phyloP scores from a whole-genome alignment of 306 rosid species.

The Prunus armeniaca region DNA sequence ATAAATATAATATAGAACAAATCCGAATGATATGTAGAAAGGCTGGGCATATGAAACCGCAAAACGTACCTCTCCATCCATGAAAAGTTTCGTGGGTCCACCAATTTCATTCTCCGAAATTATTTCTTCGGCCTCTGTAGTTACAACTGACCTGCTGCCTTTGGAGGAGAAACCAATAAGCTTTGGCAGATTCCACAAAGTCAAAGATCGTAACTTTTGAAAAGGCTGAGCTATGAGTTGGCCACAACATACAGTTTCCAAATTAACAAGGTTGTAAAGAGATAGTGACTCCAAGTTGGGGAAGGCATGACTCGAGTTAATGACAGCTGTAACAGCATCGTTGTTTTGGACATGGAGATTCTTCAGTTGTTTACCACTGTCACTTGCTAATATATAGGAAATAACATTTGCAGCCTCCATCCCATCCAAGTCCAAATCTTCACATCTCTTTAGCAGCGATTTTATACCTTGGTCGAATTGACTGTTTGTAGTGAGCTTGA shows the following conservation, averaged over 20 bases:
- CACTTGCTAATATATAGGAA: slow-evolving; percentile 23
- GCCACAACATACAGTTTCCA: neutral
- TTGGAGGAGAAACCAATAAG: neutral
- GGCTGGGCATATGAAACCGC: too few relatives aligned
- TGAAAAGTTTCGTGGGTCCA: neutral
- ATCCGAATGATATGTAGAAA: too few relatives aligned
- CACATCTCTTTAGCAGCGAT: slow-evolving; percentile 26
- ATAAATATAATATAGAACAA: too few relatives aligned
- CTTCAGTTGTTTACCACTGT: slow-evolving; percentile 36
- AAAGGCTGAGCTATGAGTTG: too few relatives aligned
- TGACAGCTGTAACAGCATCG: slow-evolving; percentile 21
- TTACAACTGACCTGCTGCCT: too few relatives aligned
- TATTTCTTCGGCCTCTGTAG: neutral
- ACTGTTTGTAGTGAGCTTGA: neutral
- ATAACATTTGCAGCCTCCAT: slow-evolving; percentile 31
- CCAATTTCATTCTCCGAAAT: neutral
- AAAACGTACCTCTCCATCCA: neutral
- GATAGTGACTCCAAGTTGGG: neutral
- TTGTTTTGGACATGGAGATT: slow-evolving; percentile 37
- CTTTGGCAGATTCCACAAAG: neutral
- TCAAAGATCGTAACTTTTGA: neutral
- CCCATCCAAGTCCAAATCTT: slow-evolving; percentile 45
- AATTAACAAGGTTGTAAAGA: neutral
- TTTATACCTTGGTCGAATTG: slow-evolving; percentile 16
- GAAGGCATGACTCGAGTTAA: neutral